These are phyloP conservation scores for Aspergillaceae sp. DNA, from an alignment of 2,329 filamentous ascomycete species.

Conservation along the genomic window DNA sequence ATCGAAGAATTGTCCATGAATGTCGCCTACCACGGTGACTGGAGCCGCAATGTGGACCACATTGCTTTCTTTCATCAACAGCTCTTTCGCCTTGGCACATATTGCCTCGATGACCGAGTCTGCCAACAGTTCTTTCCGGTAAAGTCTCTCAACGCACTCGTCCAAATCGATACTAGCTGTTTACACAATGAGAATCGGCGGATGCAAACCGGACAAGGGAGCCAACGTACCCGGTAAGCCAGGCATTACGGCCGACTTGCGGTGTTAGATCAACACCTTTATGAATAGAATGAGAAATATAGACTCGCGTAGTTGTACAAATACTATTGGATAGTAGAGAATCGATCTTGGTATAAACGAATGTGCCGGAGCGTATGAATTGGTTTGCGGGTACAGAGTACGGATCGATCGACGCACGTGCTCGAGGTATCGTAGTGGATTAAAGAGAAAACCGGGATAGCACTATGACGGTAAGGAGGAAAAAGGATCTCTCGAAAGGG, in stretches of 20 bases:
- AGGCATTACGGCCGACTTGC: slow-evolving; percentile 29
- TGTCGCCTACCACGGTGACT: slow-evolving; percentile 95
- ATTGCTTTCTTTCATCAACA: slow-evolving; percentile 99
- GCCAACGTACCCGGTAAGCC: slow-evolving; percentile 35
- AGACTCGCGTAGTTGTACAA: neutral
- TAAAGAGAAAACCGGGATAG: neutral
- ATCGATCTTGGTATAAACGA: neutral
- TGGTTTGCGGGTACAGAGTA: neutral
- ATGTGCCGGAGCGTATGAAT: neutral
- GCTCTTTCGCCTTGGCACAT: slow-evolving; percentile 97
- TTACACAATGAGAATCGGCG: slow-evolving; percentile 6
- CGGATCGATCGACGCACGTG: neutral
- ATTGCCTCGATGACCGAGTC: slow-evolving; percentile 98
- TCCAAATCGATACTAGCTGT: slow-evolving; percentile 92
- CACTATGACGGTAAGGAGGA: neutral
- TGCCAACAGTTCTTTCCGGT: slow-evolving; percentile 92
- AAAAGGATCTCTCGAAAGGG: slow-evolving; percentile 13
- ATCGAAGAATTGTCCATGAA: slow-evolving; percentile 98
- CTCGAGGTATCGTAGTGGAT: neutral
- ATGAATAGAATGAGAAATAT: too few species aligned
- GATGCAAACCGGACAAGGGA: neutral
- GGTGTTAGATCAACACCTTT: slow-evolving; percentile 1
- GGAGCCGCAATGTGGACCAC: slow-evolving; percentile 94
- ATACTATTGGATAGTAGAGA: neutral
- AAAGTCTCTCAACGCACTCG: slow-evolving; percentile 93